These are phyloP conservation scores for Chaetoscypha palmicola DNA, from an alignment of 2,329 filamentous ascomycete species.

Conservation along the genomic window DNA sequence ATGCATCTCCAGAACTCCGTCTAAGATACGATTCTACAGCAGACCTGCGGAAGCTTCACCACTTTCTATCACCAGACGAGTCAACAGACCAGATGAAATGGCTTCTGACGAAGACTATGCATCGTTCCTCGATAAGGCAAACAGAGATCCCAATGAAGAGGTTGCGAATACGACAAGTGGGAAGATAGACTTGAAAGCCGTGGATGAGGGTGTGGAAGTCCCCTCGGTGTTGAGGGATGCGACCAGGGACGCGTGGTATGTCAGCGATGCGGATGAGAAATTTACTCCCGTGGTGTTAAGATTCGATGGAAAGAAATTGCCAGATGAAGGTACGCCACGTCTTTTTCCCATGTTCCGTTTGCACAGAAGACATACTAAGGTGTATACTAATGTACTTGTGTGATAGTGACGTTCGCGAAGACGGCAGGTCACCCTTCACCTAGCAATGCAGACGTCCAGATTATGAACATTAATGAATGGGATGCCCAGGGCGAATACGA, in stretches of 20 bases:
- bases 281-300: constrained; percentile 70
- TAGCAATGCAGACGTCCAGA: constrained; percentile 51
- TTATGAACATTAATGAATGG: constrained; percentile 64
- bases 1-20: too few relatives aligned
- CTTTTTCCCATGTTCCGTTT: constrained; percentile 12
- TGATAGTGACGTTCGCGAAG: constrained; percentile 61
- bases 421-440: constrained; percentile 54
- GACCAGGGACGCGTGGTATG: constrained; percentile 57
- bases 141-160: constrained; percentile 65
- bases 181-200: constrained; percentile 42
- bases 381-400: too few relatives aligned
- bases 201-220: constrained; percentile 48
- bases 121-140: constrained; percentile 81
- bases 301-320: constrained; percentile 48
- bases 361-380: background rate
- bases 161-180: constrained; percentile 30
- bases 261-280: constrained; percentile 78
- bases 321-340: constrained; percentile 50
- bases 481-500: constrained; percentile 65
- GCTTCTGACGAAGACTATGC: constrained; percentile 76
- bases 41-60: too few relatives aligned
- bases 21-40: background rate
- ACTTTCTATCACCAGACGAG: too few relatives aligned
- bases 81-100: constrained; percentile 39
- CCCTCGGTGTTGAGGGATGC: constrained; percentile 50